Evolutionary conservation across 768 basidiomycete genomes (phyloP), one percentile per base, ranked within the genome.

Genomic region (Stropharia rugosoannulata): DNA sequence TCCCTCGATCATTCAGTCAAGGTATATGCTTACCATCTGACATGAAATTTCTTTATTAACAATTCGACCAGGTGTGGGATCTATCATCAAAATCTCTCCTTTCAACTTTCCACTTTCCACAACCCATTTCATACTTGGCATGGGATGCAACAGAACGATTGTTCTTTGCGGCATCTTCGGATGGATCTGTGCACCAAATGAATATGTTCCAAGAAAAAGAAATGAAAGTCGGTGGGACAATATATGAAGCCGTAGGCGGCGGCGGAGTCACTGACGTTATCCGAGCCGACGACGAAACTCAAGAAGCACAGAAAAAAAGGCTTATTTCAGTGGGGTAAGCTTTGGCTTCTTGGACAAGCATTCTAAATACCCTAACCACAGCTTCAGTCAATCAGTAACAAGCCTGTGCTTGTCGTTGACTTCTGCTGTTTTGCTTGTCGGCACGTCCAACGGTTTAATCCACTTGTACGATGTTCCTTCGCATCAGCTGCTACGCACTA

Each of bases 1-100:
- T 92, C 92, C 0, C 67, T 89, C 46, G 97, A 98, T 68, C 91
- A 93, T 58, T 90, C 92, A 25, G 91, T 93, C 68, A 98, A 98
- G 79, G 93, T 93, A 59, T 54, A 71, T 50, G 49, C 49, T 29
- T 50, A 38, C 29, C 36, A 27, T 43, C 29, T 35, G 49, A 15
- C 32, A 50, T 32, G 27, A 49, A 10, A 60, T 58, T 40, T 51
- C 46, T 52, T 53, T 49, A 60, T 43, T 54, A 42, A 54, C 47
- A 55, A 37, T 42, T 56, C 27, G 39, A 18, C 11, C 64, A 92
- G 93, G 69, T 93, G 32, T 94, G 93, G 92, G 90, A 93, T 70
- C 71, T 90, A 16, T 75, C 87, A 12, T 84, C 91, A 0, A 80
- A 81, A 48, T 77, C 86, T 11, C 78, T 98, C 13, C 74, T 98